These are phyloP conservation scores for Trypanosoma boissoni DNA, from an alignment of 208 protist species.

Conservation along the genomic window DNA sequence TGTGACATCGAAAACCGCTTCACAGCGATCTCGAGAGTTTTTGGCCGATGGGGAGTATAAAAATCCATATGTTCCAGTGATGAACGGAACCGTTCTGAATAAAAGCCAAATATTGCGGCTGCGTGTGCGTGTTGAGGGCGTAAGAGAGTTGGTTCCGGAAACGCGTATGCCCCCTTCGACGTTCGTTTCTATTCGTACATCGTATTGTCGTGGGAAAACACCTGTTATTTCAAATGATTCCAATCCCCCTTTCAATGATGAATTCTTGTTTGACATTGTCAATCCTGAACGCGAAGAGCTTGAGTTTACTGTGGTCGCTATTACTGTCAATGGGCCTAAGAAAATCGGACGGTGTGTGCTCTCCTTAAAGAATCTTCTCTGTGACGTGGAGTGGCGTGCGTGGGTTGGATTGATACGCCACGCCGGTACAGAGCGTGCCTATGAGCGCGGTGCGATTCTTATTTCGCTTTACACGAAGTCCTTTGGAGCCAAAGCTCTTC, in stretches of 20 bases:
- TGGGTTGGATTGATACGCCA: conserved; percentile 75
- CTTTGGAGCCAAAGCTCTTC: conserved; percentile 43
- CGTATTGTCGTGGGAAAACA: conserved; percentile 56
- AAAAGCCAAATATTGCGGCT: conserved; percentile 17
- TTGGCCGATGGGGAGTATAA: conserved; percentile 16
- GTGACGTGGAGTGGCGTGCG: conserved; percentile 46
- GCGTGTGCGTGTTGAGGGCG: conserved; percentile 57
- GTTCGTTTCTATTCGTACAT: conserved; percentile 60
- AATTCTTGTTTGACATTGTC: conserved; percentile 66
- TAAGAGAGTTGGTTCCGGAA: conserved; percentile 36
- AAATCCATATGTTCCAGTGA: neutral
- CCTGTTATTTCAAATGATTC: conserved; percentile 34
- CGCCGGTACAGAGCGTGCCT: conserved; percentile 57
- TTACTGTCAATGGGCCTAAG: conserved; percentile 20
- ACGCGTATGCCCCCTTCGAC: conserved; percentile 30
- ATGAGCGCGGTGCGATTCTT: conserved; percentile 65
- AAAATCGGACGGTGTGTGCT: conserved; percentile 72
- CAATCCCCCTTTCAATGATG: conserved; percentile 70
- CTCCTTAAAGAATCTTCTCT: conserved; percentile 53
- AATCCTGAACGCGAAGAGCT: conserved; percentile 62
- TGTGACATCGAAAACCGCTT: no score
- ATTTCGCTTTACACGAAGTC: conserved; percentile 70
- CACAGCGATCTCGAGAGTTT: no score
- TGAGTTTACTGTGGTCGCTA: conserved; percentile 56
- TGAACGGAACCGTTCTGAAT: neutral